Conservation (phyloP, 805 yeast genomes). For the Brettanomyces naardenensis region DNA sequence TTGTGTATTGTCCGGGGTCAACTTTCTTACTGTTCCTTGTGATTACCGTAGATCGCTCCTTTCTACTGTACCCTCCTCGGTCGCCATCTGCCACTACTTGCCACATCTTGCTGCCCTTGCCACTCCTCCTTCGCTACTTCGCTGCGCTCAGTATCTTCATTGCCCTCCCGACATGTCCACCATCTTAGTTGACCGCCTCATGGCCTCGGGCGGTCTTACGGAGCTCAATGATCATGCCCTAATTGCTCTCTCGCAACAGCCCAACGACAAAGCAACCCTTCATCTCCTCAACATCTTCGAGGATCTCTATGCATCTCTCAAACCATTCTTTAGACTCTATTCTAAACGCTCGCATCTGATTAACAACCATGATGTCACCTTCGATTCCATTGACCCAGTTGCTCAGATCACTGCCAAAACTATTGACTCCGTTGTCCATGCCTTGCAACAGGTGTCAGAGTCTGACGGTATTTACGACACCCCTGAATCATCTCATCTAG, state of each 20-base stretch:
- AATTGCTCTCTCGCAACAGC: neutral
- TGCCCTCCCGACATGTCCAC: neutral
- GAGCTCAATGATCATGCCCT: neutral
- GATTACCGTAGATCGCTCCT: too few species aligned
- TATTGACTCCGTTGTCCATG: conserved; percentile 1
- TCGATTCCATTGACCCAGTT: neutral
- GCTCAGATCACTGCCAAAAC: conserved; percentile 2
- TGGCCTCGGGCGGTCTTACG: neutral
- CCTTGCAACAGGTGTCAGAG: conserved; percentile 6
- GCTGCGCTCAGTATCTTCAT: too few species aligned
- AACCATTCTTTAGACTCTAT: neutral
- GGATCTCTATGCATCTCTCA: neutral
- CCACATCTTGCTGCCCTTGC: too few species aligned
- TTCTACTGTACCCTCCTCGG: too few species aligned
- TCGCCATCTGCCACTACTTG: too few species aligned
- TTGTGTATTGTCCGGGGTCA: too few species aligned
- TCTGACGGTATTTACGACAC: conserved; percentile 2
- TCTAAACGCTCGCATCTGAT: neutral
- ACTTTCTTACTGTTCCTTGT: too few species aligned
- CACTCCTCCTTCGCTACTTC: too few species aligned
- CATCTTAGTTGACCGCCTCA: neutral
- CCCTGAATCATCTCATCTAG: conserved; percentile 10
- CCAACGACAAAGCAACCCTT: too few species aligned
- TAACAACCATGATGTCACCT: neutral
- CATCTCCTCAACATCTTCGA: too few species aligned